phyloP scores from a whole-genome alignment of 345 rosid genomes.

The Eucalyptus fibrosa region DNA sequence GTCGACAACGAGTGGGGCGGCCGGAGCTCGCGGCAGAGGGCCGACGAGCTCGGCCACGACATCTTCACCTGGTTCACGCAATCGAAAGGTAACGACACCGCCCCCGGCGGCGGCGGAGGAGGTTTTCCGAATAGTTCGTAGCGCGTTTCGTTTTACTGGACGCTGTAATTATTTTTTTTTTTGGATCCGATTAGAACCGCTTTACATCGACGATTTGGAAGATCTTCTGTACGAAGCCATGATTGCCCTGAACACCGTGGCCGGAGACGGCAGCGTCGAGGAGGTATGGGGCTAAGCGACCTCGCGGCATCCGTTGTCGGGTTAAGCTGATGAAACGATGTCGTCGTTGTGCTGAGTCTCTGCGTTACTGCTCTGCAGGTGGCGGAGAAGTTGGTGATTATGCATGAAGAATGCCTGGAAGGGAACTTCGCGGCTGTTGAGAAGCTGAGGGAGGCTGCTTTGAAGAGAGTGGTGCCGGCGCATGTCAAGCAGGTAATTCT shows the following conservation, averaged over 20 bases:
- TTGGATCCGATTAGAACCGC: conserved; percentile 35
- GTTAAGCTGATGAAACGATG: not conserved
- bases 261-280: conserved; percentile 79
- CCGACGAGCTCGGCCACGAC: conserved; percentile 34
- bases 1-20: conserved; percentile 93
- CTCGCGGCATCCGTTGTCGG: not conserved
- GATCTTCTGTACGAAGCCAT: conserved; percentile 46
- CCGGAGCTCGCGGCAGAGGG: conserved; percentile 29
- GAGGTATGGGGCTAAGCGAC: conserved; percentile 27
- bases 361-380: conserved; percentile 28
- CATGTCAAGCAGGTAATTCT: conserved; percentile 43
- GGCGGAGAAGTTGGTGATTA: conserved; percentile 56
- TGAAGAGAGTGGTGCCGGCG: conserved; percentile 13
- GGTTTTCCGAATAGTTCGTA: not conserved
- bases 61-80: conserved; percentile 42
- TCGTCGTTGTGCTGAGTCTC: not conserved
- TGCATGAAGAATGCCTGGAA: conserved; percentile 70
- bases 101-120: not conserved
- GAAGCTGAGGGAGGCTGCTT: conserved; percentile 28
- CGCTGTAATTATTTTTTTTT: not conserved
- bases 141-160: not conserved
- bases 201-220: conserved; percentile 61
- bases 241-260: conserved; percentile 45
- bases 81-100: conserved; percentile 26
- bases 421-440: conserved; percentile 42